Conservation (phyloP, 2,329 filamentous ascomycete genomes). For the Chrysoporthe deuterocubensis region DNA sequence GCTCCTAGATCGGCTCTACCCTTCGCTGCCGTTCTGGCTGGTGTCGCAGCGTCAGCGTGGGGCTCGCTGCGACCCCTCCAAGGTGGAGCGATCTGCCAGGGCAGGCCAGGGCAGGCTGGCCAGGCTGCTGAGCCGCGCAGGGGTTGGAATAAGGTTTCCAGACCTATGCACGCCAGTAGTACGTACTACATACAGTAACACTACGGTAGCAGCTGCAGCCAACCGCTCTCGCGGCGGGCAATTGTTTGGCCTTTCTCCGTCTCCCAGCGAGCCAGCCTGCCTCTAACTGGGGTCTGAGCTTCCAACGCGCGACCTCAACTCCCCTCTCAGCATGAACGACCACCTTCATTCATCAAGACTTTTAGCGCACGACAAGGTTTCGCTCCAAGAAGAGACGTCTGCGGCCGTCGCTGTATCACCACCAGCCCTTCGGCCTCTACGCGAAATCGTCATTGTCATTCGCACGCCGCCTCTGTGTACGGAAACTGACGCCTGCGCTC, state of each 20-base stretch:
- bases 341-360: background rate
- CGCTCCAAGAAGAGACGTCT: background rate
- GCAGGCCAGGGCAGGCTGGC: background rate
- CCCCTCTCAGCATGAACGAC: background rate
- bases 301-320: background rate
- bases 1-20: constrained; percentile 36
- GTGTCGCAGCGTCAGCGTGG: constrained; percentile 13
- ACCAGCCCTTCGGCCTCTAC: too few species aligned
- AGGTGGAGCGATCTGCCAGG: background rate
- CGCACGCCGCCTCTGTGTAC: background rate
- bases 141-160: constrained; percentile 10
- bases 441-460: background rate
- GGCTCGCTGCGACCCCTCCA: background rate
- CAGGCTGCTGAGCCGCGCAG: background rate
- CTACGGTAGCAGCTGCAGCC: background rate
- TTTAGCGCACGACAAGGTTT: background rate
- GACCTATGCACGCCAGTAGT: constrained; percentile 4
- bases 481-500: background rate
- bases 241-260: constrained; percentile 24
- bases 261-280: background rate
- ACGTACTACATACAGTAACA: background rate
- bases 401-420: background rate
- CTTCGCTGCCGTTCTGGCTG: background rate
- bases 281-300: background rate
- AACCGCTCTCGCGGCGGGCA: constrained; percentile 6